phyloP scores from a whole-genome alignment of 129 eudicot genomes.

The Apium graveolens region DNA sequence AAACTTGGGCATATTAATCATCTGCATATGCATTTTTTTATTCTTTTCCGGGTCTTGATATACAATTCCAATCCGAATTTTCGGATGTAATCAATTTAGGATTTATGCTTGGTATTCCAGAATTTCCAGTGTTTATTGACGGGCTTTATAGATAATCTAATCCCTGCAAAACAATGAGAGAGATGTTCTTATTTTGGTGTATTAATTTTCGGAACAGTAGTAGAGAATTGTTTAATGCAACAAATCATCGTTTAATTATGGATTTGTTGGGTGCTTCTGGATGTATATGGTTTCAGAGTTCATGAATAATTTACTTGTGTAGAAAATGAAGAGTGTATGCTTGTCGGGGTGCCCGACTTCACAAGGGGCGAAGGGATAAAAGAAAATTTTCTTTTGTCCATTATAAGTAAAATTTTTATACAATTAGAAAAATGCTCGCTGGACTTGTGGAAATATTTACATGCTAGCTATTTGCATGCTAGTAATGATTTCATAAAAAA shows the following conservation, averaged over 20 bases:
- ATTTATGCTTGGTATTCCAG: not conserved
- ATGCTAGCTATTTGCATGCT: slow-evolving; percentile 1
- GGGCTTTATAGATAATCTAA: not conserved
- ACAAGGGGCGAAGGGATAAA: not conserved
- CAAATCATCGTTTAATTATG: not conserved
- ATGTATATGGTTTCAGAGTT: not conserved
- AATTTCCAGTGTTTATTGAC: not conserved
- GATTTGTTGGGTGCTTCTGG: not conserved
- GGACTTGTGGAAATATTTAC: not conserved
- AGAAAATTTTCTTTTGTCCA: not conserved
- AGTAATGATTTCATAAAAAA: no score
- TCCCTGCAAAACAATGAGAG: not conserved
- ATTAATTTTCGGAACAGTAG: not conserved
- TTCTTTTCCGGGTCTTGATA: not conserved
- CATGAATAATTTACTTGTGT: not conserved
- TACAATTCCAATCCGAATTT: not conserved
- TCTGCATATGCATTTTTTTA: not conserved
- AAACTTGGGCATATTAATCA: not conserved
- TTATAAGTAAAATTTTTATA: not conserved
- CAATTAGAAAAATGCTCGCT: not conserved
- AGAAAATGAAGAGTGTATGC: not conserved
- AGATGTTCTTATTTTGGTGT: not conserved
- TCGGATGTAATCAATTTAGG: not conserved
- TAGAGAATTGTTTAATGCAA: not conserved
- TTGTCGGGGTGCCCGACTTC: not conserved